Evolutionary conservation across 352 stramenopile genomes (phyloP).

Genomic region (Pythium apleroticum): DNA sequence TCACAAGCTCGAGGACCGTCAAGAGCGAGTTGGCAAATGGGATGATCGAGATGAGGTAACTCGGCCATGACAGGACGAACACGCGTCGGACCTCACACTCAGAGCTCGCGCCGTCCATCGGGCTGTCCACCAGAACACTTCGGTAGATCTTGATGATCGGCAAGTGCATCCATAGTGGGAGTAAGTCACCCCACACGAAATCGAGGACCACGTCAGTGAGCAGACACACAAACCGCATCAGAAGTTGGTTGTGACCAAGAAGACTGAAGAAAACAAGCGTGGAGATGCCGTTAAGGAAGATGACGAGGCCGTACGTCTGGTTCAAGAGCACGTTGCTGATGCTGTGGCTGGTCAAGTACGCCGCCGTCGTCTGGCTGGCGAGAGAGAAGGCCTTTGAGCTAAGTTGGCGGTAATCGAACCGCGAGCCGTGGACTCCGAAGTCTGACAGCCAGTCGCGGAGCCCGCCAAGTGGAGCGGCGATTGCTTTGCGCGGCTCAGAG

Average conservation of each 20-base stretch:
- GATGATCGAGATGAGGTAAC: slow-evolving; percentile 21
- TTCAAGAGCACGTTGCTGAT: slow-evolving; percentile 25
- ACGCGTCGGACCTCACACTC: slow-evolving; percentile 25
- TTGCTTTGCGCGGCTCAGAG: too few relatives aligned
- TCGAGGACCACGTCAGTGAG: slow-evolving; percentile 26
- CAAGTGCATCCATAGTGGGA: slow-evolving; percentile 26
- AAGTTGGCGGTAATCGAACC: slow-evolving; percentile 12
- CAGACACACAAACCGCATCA: slow-evolving; percentile 17
- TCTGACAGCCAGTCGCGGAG: too few relatives aligned
- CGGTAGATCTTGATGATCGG: slow-evolving; percentile 14
- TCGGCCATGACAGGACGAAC: slow-evolving; percentile 22
- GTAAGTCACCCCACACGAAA: slow-evolving; percentile 26
- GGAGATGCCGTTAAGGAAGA: slow-evolving; percentile 20
- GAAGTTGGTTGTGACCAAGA: neutral
- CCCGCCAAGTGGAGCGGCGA: too few relatives aligned
- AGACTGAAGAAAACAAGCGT: neutral
- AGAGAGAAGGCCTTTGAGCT: neutral
- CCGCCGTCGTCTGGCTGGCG: slow-evolving; percentile 9
- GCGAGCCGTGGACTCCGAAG: slow-evolving; percentile 15
- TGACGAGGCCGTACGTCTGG: slow-evolving; percentile 16
- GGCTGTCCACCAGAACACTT: neutral
- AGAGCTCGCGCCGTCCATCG: slow-evolving; percentile 6
- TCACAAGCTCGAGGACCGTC: slow-evolving; percentile 18
- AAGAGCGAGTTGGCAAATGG: slow-evolving; percentile 22
- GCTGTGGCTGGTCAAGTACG: slow-evolving; percentile 11